A percentile compares a stretch with the other conserved stretches of the same genome.
phyloP scores from a whole-genome alignment of 148 eudicot genomes.

The Arctostaphylos glauca region DNA sequence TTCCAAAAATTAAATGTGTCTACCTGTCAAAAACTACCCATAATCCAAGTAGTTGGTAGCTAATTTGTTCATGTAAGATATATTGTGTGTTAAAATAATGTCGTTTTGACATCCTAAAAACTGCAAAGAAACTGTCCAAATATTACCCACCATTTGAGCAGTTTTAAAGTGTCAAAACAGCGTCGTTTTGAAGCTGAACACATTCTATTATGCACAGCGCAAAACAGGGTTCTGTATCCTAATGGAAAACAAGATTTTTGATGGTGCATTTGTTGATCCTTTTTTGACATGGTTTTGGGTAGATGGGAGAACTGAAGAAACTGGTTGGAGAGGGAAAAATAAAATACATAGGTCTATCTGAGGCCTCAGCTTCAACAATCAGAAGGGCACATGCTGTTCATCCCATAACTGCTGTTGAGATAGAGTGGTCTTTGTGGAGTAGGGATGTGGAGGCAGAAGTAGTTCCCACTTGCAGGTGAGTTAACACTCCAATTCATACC shows the following conservation, averaged over 20 bases:
- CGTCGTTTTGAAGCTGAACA: too few species aligned
- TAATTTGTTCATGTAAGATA: too few species aligned
- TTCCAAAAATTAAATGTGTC: too few species aligned
- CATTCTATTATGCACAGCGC: too few species aligned
- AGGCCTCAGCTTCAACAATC: constrained; percentile 23
- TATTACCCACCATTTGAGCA: too few species aligned
- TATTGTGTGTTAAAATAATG: too few species aligned
- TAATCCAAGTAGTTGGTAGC: too few species aligned
- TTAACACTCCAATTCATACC: not conserved
- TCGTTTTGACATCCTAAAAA: too few species aligned
- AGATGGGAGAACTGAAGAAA: constrained; percentile 25
- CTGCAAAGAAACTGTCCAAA: too few species aligned
- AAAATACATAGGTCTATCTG: constrained; percentile 22
- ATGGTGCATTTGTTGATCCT: not conserved
- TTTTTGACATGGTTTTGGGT: not conserved
- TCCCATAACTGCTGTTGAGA: constrained; percentile 18
- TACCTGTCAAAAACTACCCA: too few species aligned
- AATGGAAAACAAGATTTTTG: not conserved
- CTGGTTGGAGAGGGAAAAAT: constrained; percentile 25
- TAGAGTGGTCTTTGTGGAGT: constrained; percentile 25
- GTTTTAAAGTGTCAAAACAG: too few species aligned
- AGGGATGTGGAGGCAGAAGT: constrained; percentile 19
- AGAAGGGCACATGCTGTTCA: constrained; percentile 25
- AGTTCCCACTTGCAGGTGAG: constrained; percentile 23
- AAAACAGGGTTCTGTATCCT: too few species aligned